phyloP scores from a whole-genome alignment of 2,329 filamentous ascomycete genomes.

The Emydomyces testavorans region DNA sequence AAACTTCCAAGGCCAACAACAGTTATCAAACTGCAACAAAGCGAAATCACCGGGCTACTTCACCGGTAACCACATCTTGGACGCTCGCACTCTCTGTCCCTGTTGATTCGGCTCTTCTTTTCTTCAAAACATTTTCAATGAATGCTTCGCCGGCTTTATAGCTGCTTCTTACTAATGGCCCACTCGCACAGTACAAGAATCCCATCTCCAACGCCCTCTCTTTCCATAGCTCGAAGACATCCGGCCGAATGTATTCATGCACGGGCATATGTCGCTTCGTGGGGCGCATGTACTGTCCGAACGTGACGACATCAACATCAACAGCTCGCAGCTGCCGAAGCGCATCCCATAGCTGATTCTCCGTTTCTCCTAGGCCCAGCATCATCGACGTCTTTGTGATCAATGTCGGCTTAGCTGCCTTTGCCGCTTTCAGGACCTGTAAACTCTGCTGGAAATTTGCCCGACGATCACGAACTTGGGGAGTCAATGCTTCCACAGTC shows the following conservation, averaged over 20 bases:
- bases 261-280: slow-evolving; percentile 98
- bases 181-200: slow-evolving; percentile 91
- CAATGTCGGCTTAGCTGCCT: slow-evolving; percentile 60
- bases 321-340: slow-evolving; percentile 66
- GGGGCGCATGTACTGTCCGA: slow-evolving; percentile 99
- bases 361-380: slow-evolving; percentile 86
- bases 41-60: slow-evolving; percentile 21
- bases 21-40: neutral
- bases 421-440: slow-evolving; percentile 66
- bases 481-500: slow-evolving; percentile 82
- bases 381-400: slow-evolving; percentile 99
- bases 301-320: slow-evolving; percentile 88
- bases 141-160: slow-evolving; percentile 98
- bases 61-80: slow-evolving; percentile 21
- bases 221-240: slow-evolving; percentile 83
- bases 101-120: slow-evolving; percentile 42
- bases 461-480: slow-evolving; percentile 76
- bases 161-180: slow-evolving; percentile 81
- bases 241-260: slow-evolving; percentile 85
- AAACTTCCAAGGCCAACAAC: slow-evolving; percentile 5
- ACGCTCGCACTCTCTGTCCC: slow-evolving; percentile 22
- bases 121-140: slow-evolving; percentile 94
- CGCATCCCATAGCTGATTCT: slow-evolving; percentile 70
- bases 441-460: slow-evolving; percentile 83
- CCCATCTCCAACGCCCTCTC: slow-evolving; percentile 85